Percentiles rank a stretch among this genome's conserved stretches.
phyloP scores from a whole-genome alignment of 345 rosid species.

The Boechera stricta region DNA sequence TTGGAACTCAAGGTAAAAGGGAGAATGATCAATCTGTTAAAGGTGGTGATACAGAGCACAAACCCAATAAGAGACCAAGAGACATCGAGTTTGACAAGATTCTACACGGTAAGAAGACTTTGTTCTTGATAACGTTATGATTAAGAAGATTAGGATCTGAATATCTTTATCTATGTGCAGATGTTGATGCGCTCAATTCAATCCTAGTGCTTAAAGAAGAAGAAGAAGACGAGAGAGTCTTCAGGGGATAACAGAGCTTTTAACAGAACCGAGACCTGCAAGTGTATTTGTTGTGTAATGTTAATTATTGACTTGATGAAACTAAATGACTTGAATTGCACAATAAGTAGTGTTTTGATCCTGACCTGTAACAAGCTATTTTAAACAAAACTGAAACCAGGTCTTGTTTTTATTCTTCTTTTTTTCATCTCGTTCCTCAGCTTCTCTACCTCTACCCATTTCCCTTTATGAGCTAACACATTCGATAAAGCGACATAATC shows the following conservation, averaged over 20 bases:
- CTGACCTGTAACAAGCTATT: slow-evolving; percentile 28
- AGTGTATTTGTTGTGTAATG: slow-evolving; percentile 32
- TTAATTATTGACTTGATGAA: not conserved
- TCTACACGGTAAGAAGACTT: slow-evolving; percentile 33
- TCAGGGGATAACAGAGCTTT: slow-evolving; percentile 23
- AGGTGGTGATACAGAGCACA: slow-evolving; percentile 18
- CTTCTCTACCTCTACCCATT: slow-evolving; percentile 61
- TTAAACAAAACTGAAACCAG: slow-evolving; percentile 40
- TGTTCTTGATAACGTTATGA: not conserved
- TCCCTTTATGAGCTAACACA: slow-evolving; percentile 59
- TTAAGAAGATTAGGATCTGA: slow-evolving; percentile 8
- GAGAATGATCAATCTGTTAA: not conserved
- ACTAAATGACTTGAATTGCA: not conserved
- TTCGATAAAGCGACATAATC: slow-evolving; percentile 66
- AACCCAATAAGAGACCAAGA: slow-evolving; percentile 7
- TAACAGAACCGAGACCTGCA: slow-evolving; percentile 14
- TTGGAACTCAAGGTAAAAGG: slow-evolving; percentile 25
- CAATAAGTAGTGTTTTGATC: slow-evolving; percentile 8
- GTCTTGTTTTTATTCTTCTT: slow-evolving; percentile 38
- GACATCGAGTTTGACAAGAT: slow-evolving; percentile 24
- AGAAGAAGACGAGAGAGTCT: slow-evolving; percentile 35
- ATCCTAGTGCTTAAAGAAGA: slow-evolving; percentile 21
- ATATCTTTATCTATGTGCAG: slow-evolving; percentile 25
- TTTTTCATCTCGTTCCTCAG: slow-evolving; percentile 47
- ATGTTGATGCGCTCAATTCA: slow-evolving; percentile 29